Percentiles rank a stretch among this genome's conserved stretches.
Evolutionary conservation across 441 rosid species (phyloP).

Genomic region (Populus tomentosa): DNA sequence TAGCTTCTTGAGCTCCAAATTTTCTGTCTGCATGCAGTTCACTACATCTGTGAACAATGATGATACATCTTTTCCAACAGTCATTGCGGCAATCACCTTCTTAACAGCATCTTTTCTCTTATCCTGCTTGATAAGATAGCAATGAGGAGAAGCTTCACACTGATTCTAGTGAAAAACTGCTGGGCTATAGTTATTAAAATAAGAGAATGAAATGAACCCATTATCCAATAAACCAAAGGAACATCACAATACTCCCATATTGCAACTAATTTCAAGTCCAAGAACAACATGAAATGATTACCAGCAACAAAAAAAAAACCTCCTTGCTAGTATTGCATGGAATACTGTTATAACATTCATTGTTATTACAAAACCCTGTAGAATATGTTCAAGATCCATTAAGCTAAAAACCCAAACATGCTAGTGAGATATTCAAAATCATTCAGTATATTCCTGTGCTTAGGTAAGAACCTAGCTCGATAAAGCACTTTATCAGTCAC

Average conservation of each 20-base stretch:
- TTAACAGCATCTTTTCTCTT: slow-evolving; percentile 99
- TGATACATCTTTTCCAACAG: slow-evolving; percentile 97
- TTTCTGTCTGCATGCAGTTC: slow-evolving; percentile 99
- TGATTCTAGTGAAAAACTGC: not conserved
- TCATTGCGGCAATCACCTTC: slow-evolving; percentile 99
- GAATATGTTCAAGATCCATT: not conserved
- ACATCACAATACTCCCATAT: not conserved
- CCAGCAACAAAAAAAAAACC: no score
- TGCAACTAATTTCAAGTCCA: not conserved
- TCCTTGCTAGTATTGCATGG: not conserved
- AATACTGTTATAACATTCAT: not conserved
- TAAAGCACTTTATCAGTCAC: not conserved
- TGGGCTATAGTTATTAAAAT: not conserved
- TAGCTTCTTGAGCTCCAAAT: slow-evolving; percentile 95
- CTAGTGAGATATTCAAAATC: not conserved
- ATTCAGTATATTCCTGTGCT: not conserved
- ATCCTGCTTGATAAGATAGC: slow-evolving; percentile 47
- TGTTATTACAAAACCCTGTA: not conserved
- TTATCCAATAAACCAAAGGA: not conserved
- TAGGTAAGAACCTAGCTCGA: not conserved
- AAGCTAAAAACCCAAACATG: not conserved
- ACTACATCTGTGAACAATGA: slow-evolving; percentile 95
- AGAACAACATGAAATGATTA: not conserved
- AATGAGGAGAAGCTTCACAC: slow-evolving; percentile 4
- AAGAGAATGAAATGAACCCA: not conserved